These are phyloP conservation scores for Diaporthe vaccinii DNA, from an alignment of 2,329 filamentous ascomycete genomes.

Conservation along the genomic window DNA sequence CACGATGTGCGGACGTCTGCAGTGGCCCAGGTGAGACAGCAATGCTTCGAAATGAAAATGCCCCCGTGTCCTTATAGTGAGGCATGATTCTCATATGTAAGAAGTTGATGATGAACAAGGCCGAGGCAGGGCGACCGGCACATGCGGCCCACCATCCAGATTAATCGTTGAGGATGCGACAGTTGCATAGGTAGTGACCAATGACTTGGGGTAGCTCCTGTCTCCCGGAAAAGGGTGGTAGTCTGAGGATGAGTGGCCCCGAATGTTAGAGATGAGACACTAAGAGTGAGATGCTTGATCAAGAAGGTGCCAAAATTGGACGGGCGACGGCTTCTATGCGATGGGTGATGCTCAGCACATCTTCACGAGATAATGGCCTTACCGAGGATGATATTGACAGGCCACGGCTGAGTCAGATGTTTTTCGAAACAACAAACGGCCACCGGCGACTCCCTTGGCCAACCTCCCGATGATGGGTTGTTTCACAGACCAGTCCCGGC, in stretches of 20 bases:
- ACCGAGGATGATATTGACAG: slow-evolving; percentile 25
- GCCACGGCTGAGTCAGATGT: slow-evolving; percentile 22
- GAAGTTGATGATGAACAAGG: background rate
- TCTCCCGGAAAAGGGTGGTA: too few species aligned
- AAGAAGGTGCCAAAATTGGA: background rate
- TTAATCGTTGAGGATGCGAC: background rate
- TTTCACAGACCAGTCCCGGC: slow-evolving; percentile 27
- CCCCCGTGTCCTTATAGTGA: background rate
- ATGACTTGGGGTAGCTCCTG: background rate
- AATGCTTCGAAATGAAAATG: too few species aligned
- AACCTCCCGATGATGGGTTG: slow-evolving; percentile 2
- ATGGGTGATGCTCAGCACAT: background rate
- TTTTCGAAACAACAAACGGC: slow-evolving; percentile 27
- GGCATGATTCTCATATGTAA: background rate
- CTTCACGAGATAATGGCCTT: slow-evolving; percentile 16
- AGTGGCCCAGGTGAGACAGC: accelerated
- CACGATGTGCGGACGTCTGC: too few species aligned
- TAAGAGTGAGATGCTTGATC: slow-evolving; percentile 1
- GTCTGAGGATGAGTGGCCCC: background rate
- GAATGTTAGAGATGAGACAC: slow-evolving; percentile 13
- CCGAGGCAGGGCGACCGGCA: background rate
- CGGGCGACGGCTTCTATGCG: background rate
- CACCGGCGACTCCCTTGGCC: background rate
- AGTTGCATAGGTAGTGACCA: background rate
- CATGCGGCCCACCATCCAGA: background rate